Evolutionary conservation across 768 basidiomycete species (phyloP).

Genomic region (Leccinum truebloodii): DNA sequence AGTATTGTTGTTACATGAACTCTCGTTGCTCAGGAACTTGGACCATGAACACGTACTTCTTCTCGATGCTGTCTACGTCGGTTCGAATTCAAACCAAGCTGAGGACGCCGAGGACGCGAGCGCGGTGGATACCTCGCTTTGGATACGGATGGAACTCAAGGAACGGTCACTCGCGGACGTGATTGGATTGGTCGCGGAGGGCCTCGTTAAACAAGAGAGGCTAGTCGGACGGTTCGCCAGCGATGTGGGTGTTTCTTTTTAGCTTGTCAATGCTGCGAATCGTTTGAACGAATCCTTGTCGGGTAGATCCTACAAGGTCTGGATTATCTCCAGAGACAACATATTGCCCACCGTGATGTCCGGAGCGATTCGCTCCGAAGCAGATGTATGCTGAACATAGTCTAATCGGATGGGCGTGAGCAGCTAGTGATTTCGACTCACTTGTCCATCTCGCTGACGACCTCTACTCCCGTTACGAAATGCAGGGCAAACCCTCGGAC

Average conservation of each 20-base stretch:
- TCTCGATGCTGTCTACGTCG: constrained; percentile 72
- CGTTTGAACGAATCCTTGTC: constrained; percentile 1
- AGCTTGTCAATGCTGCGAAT: not conserved
- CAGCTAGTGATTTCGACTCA: constrained; percentile 16
- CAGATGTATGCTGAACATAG: not conserved
- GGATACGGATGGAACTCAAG: constrained; percentile 92
- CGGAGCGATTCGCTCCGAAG: constrained; percentile 55
- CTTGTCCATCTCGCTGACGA: constrained; percentile 27
- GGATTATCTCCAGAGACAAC: constrained; percentile 60
- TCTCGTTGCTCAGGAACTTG: constrained; percentile 56
- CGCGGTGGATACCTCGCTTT: constrained; percentile 57
- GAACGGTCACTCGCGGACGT: constrained; percentile 85
- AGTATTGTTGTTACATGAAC: constrained; percentile 59
- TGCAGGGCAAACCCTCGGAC: constrained; percentile 14
- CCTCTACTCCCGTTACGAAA: constrained; percentile 27
- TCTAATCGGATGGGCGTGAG: constrained; percentile 21
- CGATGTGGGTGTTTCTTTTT: constrained; percentile 56
- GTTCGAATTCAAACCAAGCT: constrained; percentile 39
- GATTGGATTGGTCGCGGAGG: constrained; percentile 60
- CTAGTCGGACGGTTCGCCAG: constrained; percentile 74
- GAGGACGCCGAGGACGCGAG: constrained; percentile 20
- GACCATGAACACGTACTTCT: constrained; percentile 62
- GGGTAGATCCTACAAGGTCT: constrained; percentile 64
- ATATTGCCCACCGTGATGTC: constrained; percentile 81
- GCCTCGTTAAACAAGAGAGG: constrained; percentile 65